These are phyloP conservation scores for Diplogelasinospora grovesii DNA, from an alignment of 495 filamentous ascomycete species.

Conservation along the genomic window DNA sequence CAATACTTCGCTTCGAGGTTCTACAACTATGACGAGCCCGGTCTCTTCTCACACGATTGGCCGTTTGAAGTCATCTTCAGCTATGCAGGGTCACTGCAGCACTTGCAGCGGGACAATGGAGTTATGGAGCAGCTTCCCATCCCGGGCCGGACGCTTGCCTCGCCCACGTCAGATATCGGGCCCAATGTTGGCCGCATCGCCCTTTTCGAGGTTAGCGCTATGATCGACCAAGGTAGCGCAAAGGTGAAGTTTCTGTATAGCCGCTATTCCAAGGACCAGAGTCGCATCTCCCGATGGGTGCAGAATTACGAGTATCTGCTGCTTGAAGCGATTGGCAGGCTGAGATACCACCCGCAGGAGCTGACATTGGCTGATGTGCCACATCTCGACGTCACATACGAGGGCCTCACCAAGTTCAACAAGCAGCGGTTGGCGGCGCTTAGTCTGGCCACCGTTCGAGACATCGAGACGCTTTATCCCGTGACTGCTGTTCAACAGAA, in stretches of 20 bases:
- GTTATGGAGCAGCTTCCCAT: constrained; percentile 52
- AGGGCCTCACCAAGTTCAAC: constrained; percentile 47
- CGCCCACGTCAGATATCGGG: constrained; percentile 51
- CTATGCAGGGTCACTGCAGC: constrained; percentile 59
- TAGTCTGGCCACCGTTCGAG: constrained; percentile 36
- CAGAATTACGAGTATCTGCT: constrained; percentile 51
- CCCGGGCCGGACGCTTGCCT: constrained; percentile 29
- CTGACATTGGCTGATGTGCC: constrained; percentile 58
- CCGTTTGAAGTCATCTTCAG: constrained; percentile 69
- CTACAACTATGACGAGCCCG: constrained; percentile 36
- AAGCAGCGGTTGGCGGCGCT: constrained; percentile 42
- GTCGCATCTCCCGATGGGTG: constrained; percentile 53
- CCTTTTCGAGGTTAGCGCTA: constrained; percentile 56
- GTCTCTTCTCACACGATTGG: constrained; percentile 42
- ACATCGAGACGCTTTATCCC: constrained; percentile 52
- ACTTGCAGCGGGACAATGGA: constrained; percentile 54
- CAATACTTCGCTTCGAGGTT: constrained; percentile 37
- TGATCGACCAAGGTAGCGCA: constrained; percentile 52
- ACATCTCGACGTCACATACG: constrained; percentile 54
- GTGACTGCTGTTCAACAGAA: constrained; percentile 64
- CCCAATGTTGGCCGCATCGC: constrained; percentile 51
- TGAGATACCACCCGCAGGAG: constrained; percentile 43
- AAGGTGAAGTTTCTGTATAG: constrained; percentile 62
- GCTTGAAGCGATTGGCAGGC: constrained; percentile 39
- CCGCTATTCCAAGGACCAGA: constrained; percentile 51